phyloP scores from a whole-genome alignment of 2,329 filamentous ascomycete genomes.

The Aspergillus cejpii region DNA sequence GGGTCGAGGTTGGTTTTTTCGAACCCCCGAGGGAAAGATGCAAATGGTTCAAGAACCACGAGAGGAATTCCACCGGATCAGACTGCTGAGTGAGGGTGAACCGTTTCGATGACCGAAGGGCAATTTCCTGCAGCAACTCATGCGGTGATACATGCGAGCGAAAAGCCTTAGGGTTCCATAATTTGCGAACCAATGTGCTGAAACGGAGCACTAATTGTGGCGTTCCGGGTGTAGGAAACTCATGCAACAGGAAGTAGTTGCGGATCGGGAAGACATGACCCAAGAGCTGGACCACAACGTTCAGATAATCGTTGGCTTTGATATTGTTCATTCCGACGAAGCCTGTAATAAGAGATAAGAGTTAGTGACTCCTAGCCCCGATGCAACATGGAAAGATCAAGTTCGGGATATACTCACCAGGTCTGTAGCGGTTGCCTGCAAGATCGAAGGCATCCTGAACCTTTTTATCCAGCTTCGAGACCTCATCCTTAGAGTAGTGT shows the following conservation, averaged over 20 bases:
- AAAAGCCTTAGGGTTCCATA: slow-evolving; percentile 96
- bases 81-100: slow-evolving; percentile 88
- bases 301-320: slow-evolving; percentile 98
- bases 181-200: slow-evolving; percentile 84
- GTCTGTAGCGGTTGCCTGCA: slow-evolving; percentile 75
- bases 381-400: not conserved
- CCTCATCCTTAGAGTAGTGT: slow-evolving; percentile 71
- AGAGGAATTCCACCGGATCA: slow-evolving; percentile 92
- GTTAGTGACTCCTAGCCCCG: too few species aligned
- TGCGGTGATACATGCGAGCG: slow-evolving; percentile 95
- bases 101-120: slow-evolving; percentile 80
- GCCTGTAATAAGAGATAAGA: slow-evolving; percentile 36
- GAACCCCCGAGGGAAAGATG: slow-evolving; percentile 87
- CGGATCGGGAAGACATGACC: slow-evolving; percentile 83
- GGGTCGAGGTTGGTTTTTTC: slow-evolving; percentile 66
- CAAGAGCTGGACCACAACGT: slow-evolving; percentile 85
- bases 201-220: slow-evolving; percentile 83
- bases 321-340: slow-evolving; percentile 99
- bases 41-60: slow-evolving; percentile 95
- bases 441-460: slow-evolving; percentile 63
- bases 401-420: slow-evolving; percentile 43
- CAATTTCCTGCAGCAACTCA: slow-evolving; percentile 91
- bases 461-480: slow-evolving; percentile 67
- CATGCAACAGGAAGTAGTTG: slow-evolving; percentile 85
- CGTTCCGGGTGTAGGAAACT: slow-evolving; percentile 56